Conservation (phyloP, 2,329 filamentous ascomycete genomes). For the Xylaria sp. region DNA sequence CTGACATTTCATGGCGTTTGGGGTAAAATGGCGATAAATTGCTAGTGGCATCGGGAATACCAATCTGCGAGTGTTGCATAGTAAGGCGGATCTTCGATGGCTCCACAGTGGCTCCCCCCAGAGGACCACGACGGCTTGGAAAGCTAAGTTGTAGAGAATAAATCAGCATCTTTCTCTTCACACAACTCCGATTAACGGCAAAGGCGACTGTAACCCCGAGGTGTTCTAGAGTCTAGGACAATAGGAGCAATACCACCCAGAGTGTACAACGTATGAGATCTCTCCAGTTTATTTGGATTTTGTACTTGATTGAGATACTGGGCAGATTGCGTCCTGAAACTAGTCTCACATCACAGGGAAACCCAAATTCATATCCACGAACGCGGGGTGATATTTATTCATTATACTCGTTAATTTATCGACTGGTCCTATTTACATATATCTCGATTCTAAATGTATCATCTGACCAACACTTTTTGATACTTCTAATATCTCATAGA, state of each 20-base stretch:
- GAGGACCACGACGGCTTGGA: neutral
- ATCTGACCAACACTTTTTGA: neutral
- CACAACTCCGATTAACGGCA: neutral
- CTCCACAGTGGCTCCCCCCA: slow-evolving; percentile 1
- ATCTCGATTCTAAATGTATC: neutral
- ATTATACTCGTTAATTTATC: too few species aligned
- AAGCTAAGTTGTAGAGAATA: slow-evolving; percentile 19
- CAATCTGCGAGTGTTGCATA: slow-evolving; percentile 29
- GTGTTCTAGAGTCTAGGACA: too few species aligned
- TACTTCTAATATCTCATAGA: slow-evolving; percentile 21
- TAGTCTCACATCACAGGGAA: too few species aligned
- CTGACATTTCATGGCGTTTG: slow-evolving; percentile 37
- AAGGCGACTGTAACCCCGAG: neutral
- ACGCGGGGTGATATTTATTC: too few species aligned
- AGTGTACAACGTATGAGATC: too few species aligned
- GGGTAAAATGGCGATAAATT: slow-evolving; percentile 30
- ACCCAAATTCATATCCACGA: too few species aligned
- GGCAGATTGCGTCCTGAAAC: too few species aligned
- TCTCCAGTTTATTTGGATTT: too few species aligned
- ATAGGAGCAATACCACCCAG: too few species aligned
- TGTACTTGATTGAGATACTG: too few species aligned
- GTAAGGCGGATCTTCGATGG: slow-evolving; percentile 5
- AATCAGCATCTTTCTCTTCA: slow-evolving; percentile 8
- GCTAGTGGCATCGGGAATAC: slow-evolving; percentile 31
- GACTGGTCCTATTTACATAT: neutral